phyloP scores from a whole-genome alignment of 352 stramenopile species.

The Pythium scleroteichum region DNA sequence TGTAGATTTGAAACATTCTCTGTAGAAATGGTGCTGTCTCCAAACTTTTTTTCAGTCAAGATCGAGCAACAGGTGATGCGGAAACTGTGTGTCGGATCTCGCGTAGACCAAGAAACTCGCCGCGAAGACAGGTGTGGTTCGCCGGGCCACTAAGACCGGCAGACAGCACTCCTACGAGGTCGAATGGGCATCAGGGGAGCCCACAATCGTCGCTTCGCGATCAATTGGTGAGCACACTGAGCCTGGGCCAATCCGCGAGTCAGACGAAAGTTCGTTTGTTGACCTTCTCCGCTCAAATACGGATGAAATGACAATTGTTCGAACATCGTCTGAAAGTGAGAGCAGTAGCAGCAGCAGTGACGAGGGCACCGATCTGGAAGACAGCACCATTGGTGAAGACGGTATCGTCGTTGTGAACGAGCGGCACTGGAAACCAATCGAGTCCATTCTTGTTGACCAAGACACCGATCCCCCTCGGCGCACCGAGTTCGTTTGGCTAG shows the following conservation, averaged over 20 bases:
- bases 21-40: no score
- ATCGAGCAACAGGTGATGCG: not conserved
- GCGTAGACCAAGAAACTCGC: not conserved
- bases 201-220: not conserved
- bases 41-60: not conserved
- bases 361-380: no score
- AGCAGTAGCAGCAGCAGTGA: no score
- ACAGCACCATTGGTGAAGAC: no score
- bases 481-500: no score
- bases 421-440: no score
- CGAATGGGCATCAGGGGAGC: not conserved
- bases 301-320: no score
- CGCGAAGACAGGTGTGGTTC: not conserved
- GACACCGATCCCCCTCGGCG: no score
- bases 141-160: not conserved
- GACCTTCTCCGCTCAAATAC: not conserved
- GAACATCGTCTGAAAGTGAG: no score
- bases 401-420: no score
- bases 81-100: not conserved
- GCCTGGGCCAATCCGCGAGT: not conserved
- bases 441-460: no score
- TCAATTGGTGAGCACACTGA: not conserved
- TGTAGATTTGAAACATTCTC: no score
- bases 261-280: not conserved
- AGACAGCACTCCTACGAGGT: conserved; percentile 1